phyloP scores from a whole-genome alignment of 2,329 filamentous ascomycete species.

The Monosporascus ibericus region DNA sequence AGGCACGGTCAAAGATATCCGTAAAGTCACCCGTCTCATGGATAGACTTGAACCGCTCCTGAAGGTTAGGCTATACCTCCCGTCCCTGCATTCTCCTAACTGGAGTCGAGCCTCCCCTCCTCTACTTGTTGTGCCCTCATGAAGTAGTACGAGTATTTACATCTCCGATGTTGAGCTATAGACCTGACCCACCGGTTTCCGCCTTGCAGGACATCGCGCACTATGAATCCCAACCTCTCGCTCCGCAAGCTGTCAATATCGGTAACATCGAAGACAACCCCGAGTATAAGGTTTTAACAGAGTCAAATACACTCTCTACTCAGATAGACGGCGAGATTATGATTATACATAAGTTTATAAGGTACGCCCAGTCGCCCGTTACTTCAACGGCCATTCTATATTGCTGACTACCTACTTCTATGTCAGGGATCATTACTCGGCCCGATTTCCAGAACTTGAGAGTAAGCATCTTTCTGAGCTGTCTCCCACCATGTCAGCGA shows the following conservation, averaged over 20 bases:
- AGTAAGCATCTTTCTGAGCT: constrained; percentile 23
- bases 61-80: constrained; percentile 56
- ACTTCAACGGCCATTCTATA: neutral
- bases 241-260: constrained; percentile 57
- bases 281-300: constrained; percentile 81
- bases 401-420: neutral
- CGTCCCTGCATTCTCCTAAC: constrained; percentile 16
- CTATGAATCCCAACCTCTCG: constrained; percentile 64
- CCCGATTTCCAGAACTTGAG: constrained; percentile 89
- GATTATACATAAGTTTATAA: constrained; percentile 82
- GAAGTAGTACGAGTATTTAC: constrained; percentile 50
- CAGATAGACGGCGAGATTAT: constrained; percentile 90
- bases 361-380: neutral
- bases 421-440: constrained; percentile 89
- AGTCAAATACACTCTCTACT: constrained; percentile 84
- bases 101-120: neutral
- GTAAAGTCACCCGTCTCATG: constrained; percentile 74
- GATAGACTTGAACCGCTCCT: constrained; percentile 74
- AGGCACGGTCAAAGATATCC: constrained; percentile 66
- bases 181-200: constrained; percentile 59
- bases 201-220: constrained; percentile 69
- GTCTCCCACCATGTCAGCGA: no score
- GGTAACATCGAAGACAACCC: constrained; percentile 89
- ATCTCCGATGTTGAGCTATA: constrained; percentile 51
- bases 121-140: constrained; percentile 6